Percentiles rank a stretch among this genome's conserved stretches.
These are phyloP conservation scores for Tetrahymena elliotti DNA, from an alignment of 73 alveolate species.

Conservation along the genomic window DNA sequence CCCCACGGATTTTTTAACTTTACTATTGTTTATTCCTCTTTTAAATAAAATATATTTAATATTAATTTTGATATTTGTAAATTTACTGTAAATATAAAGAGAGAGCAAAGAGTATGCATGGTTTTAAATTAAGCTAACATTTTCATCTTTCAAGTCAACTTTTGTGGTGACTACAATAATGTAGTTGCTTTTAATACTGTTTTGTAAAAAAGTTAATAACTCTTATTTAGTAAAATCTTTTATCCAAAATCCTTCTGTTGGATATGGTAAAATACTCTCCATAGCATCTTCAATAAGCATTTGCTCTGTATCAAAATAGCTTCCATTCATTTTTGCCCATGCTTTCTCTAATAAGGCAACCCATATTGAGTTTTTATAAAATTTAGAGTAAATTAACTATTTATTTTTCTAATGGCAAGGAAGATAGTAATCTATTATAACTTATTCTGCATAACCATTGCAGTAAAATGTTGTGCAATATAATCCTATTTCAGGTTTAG, in stretches of 20 bases:
- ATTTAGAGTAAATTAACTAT: neutral
- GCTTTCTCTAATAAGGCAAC: neutral
- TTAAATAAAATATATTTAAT: neutral
- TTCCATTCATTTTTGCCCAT: neutral
- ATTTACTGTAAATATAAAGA: neutral
- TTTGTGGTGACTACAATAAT: neutral
- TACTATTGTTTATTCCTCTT: neutral
- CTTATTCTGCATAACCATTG: neutral
- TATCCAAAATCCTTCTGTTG: neutral
- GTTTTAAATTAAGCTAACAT: neutral
- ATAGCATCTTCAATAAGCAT: neutral
- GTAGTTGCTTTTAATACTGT: neutral
- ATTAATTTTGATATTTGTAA: neutral
- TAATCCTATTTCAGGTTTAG: neutral
- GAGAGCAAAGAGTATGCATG: neutral
- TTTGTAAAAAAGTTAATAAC: neutral
- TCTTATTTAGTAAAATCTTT: neutral
- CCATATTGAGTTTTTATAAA: neutral
- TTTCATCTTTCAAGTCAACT: neutral
- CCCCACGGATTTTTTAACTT: neutral
- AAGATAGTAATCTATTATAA: neutral
- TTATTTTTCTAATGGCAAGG: neutral
- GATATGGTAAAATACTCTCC: neutral
- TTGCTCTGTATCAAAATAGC: neutral
- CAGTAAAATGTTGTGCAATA: neutral